Base-by-base conservation (phyloP, 306 rosid species). In the Vicia sativa region DNA sequence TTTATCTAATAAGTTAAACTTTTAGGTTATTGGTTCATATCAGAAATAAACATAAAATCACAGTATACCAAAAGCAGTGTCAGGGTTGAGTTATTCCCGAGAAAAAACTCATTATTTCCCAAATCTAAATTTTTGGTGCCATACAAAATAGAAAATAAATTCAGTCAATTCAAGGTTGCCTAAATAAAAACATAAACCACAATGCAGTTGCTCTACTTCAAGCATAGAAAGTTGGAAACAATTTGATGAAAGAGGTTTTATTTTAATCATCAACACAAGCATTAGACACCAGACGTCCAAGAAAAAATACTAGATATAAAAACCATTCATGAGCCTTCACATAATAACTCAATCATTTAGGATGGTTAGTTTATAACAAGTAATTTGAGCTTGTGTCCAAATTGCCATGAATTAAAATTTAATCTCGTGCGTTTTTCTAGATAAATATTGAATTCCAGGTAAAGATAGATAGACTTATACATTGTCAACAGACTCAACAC, bases 221-320 rank as follows among this genome's bases (percentile, higher is more conserved):
- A 48, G 52, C 37, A 61, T 26, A 61, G 56, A 21, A 41, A 73
- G 2, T 42, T 42, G 35, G 49, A 63, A 73, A 44, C 8, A 62
- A 62, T 39, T 37, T 16, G 14, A 16, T 56, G 21, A 38, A 63
- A 35, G 48, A 60, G 13, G 13, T 21, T 52, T 16, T 49, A 18
- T 49, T 18, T 54, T 16, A 41, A 41, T 49, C 11, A 52, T 60
- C 64, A 68, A 21, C 37, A 54, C 52, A 25, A 50, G 68, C 65
- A 76, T 23, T 29, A 44, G 7, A 76, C 50, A 74, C 57, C 63
- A 34, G 54, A 65, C n/a, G 29, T 43, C 38, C 49, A 29, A 49
- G 57, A 15, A 65, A 45, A 45, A 52, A 65, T 46, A 42, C 8
- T 15, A 26, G 42, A 45, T 45, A 45, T 45, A 45, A 11, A 38